phyloP scores from a whole-genome alignment of 2,329 filamentous ascomycete genomes.

The Nothomitra cinnamomea region DNA sequence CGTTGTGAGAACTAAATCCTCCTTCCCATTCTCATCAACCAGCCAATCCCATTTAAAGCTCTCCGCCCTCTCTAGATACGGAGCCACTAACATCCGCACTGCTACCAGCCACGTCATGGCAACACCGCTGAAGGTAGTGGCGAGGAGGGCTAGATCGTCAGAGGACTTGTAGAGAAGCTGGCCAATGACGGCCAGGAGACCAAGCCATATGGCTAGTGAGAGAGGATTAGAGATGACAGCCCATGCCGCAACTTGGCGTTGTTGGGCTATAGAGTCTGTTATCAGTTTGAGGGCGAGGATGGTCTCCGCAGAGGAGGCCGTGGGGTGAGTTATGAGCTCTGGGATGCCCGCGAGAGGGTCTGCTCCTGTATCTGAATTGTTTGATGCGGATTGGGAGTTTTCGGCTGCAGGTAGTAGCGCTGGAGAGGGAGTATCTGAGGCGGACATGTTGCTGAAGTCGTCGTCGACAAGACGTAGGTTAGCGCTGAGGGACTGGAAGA shows the following conservation, averaged over 20 bases:
- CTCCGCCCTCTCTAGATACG: constrained; percentile 48
- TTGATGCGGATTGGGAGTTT: constrained; percentile 43
- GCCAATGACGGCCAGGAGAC: constrained; percentile 18
- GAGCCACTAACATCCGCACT: constrained; percentile 41
- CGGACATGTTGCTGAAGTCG: constrained; percentile 12
- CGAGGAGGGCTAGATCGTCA: constrained; percentile 35
- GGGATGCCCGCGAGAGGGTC: constrained; percentile 34
- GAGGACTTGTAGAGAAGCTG: constrained; percentile 23
- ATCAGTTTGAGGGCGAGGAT: constrained; percentile 53
- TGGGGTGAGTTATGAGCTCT: constrained; percentile 12
- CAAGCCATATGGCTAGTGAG: constrained; percentile 23
- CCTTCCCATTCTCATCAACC: constrained; percentile 26
- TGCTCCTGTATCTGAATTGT: constrained; percentile 33
- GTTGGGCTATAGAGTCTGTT: constrained; percentile 68
- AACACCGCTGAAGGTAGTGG: constrained; percentile 42
- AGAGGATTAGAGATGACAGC: constrained; percentile 45
- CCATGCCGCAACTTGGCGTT: constrained; percentile 49
- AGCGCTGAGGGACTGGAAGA: constrained; percentile 66
- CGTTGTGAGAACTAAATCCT: constrained; percentile 46
- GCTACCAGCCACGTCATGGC: constrained; percentile 45
- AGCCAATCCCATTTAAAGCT: constrained; percentile 46
- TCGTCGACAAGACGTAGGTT: constrained; percentile 48
- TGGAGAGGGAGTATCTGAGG: constrained; percentile 16
- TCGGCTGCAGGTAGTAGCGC: constrained; percentile 21
- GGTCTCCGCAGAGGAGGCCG: constrained; percentile 36